Evolutionary conservation across 1,284 basidiomycete species (phyloP).

Genomic region (Boletellus deceptivus): DNA sequence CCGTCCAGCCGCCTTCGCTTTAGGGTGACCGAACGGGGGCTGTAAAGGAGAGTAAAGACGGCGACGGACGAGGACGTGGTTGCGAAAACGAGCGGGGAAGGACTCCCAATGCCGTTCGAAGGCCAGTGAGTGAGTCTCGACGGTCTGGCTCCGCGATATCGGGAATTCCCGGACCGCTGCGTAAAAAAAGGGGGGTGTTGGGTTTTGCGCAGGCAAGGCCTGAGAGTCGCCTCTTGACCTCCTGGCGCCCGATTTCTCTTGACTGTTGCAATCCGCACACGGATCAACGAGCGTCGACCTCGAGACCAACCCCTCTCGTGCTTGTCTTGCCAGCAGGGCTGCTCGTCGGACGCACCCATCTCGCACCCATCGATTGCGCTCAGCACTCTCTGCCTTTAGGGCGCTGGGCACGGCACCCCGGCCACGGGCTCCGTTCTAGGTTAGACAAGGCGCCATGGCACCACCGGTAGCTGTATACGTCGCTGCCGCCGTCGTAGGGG

Average conservation of each 20-base stretch:
- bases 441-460: conserved; percentile 18
- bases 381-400: neutral
- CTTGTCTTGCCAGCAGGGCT: conserved; percentile 1
- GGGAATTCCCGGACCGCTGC: neutral
- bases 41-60: too few relatives aligned
- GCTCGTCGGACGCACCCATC: neutral
- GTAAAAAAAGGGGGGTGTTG: conserved; percentile 22
- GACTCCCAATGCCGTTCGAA: too few relatives aligned
- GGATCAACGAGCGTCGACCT: neutral
- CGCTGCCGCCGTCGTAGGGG: conserved; percentile 38
- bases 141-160: neutral
- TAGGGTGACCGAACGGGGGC: too few relatives aligned
- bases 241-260: conserved; percentile 3
- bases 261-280: conserved; percentile 3
- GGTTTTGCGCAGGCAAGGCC: conserved; percentile 15
- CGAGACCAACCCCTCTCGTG: neutral
- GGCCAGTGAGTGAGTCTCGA: too few relatives aligned
- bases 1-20: too few relatives aligned
- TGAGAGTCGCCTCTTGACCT: conserved; percentile 8
- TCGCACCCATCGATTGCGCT: neutral
- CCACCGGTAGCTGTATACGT: conserved; percentile 39
- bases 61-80: too few relatives aligned
- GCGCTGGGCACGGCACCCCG: conserved; percentile 18
- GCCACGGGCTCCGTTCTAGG: conserved; percentile 5
- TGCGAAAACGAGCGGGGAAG: too few relatives aligned